These are phyloP conservation scores for Medicago lupulina DNA, from an alignment of 306 rosid species.

Conservation along the genomic window DNA sequence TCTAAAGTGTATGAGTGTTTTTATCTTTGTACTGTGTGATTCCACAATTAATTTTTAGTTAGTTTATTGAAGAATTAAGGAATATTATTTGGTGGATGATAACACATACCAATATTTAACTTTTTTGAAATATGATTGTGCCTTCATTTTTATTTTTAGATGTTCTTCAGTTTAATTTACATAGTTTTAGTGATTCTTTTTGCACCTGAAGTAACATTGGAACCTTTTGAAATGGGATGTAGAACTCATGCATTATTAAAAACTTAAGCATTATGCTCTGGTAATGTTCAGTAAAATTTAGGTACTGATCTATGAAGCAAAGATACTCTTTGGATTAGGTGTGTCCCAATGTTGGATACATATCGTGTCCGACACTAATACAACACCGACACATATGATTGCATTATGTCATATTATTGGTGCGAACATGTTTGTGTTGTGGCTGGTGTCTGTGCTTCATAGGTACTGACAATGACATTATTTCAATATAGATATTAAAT, in stretches of 20 bases:
- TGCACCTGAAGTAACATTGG: slow-evolving; percentile 6
- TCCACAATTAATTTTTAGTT: neutral
- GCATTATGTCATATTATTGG: too few relatives aligned
- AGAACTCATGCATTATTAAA: too few relatives aligned
- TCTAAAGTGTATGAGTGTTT: neutral
- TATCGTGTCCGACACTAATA: too few relatives aligned
- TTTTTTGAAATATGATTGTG: neutral
- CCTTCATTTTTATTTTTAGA: neutral
- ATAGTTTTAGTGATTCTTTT: neutral
- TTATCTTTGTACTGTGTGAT: slow-evolving; percentile 32
- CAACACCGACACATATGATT: too few relatives aligned
- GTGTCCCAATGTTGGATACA: too few relatives aligned
- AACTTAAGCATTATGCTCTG: neutral
- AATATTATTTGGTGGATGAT: neutral
- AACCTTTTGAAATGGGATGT: neutral
- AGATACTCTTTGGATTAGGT: too few relatives aligned
- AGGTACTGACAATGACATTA: too few relatives aligned
- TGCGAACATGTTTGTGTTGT: too few relatives aligned
- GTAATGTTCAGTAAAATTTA: too few relatives aligned
- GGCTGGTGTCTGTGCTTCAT: too few relatives aligned
- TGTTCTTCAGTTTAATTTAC: neutral
- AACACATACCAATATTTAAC: neutral
- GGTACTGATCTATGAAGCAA: too few relatives aligned
- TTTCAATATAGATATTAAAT: too few relatives aligned
- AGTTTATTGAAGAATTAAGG: slow-evolving; percentile 2